phyloP scores from a whole-genome alignment of 345 rosid genomes.

The Pistacia atlantica region DNA sequence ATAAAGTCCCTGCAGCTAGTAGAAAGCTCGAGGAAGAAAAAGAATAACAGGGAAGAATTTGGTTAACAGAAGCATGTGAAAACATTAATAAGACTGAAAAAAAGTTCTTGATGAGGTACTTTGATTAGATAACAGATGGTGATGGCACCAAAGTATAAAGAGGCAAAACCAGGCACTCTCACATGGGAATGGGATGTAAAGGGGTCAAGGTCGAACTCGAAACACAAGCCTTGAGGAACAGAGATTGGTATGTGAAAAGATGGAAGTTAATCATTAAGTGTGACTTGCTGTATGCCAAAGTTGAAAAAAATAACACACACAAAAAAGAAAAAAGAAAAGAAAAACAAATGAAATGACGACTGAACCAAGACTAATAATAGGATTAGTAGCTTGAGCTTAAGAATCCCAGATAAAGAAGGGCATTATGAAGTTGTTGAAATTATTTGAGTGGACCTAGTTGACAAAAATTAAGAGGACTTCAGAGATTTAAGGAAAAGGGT shows the following conservation, averaged over 20 bases:
- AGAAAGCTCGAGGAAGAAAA: not conserved
- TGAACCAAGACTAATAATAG: conserved; percentile 21
- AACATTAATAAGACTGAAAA: not conserved
- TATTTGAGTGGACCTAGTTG: conserved; percentile 24
- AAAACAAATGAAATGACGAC: conserved; percentile 25
- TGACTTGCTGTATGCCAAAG: not conserved
- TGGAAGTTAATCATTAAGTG: conserved; percentile 15
- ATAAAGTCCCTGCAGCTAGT: not conserved
- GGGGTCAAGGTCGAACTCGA: conserved; percentile 12
- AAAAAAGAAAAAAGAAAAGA: not conserved
- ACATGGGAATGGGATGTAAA: conserved; percentile 39
- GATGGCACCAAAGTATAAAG: conserved; percentile 17
- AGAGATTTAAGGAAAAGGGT: conserved; percentile 23
- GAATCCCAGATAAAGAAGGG: conserved; percentile 29
- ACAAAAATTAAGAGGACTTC: conserved; percentile 15
- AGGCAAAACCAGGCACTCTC: conserved; percentile 21
- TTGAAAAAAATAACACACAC: not conserved
- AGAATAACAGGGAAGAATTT: not conserved
- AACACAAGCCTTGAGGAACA: conserved; percentile 14
- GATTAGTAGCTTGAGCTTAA: conserved; percentile 34
- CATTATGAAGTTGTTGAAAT: not conserved
- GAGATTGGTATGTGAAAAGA: conserved; percentile 20
- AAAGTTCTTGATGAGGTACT: not conserved
- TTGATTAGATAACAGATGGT: conserved; percentile 20
- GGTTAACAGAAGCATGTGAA: not conserved